A percentile compares a stretch with the other conserved stretches of the same genome.
Conservation (phyloP, 768 basidiomycete species). For the Pleurotus pulmonarius region DNA sequence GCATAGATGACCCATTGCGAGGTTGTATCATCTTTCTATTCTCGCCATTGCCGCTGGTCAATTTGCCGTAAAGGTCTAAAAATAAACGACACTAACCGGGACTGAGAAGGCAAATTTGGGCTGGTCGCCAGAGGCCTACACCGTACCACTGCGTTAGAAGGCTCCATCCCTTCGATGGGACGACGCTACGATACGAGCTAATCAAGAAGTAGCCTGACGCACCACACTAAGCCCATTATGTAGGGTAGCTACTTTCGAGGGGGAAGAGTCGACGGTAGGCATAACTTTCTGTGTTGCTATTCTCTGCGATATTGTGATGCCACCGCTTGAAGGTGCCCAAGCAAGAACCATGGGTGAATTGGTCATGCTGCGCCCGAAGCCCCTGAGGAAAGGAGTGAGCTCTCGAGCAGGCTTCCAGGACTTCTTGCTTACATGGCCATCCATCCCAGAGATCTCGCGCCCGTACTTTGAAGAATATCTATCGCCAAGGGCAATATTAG, state of each 20-base stretch:
- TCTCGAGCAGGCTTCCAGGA: neutral
- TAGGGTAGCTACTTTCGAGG: slow-evolving; percentile 47
- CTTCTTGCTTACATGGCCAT: slow-evolving; percentile 50
- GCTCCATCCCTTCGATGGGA: neutral
- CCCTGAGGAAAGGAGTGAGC: slow-evolving; percentile 32
- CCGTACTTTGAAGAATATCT: slow-evolving; percentile 50
- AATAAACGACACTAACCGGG: slow-evolving; percentile 30
- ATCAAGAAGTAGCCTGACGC: slow-evolving; percentile 12
- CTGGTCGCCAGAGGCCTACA: slow-evolving; percentile 35
- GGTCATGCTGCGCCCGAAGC: slow-evolving; percentile 54
- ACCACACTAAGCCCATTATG: slow-evolving; percentile 33
- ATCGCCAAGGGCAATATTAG: neutral
- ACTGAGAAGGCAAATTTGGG: slow-evolving; percentile 50
- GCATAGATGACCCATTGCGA: slow-evolving; percentile 56
- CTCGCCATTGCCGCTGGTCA: neutral
- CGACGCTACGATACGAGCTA: neutral
- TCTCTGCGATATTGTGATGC: slow-evolving; percentile 65
- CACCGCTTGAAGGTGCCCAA: slow-evolving; percentile 63
- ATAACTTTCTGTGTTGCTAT: slow-evolving; percentile 44
- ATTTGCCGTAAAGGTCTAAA: neutral
- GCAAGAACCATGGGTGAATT: slow-evolving; percentile 67
- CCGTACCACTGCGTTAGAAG: neutral
- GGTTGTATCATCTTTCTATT: slow-evolving; percentile 38
- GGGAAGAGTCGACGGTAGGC: slow-evolving; percentile 53
- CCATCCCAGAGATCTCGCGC: slow-evolving; percentile 41